Percentiles rank a stretch among this genome's conserved stretches.
These are phyloP conservation scores for Emergomyces pasteurianus DNA, from an alignment of 2,329 filamentous ascomycete species.

Conservation along the genomic window DNA sequence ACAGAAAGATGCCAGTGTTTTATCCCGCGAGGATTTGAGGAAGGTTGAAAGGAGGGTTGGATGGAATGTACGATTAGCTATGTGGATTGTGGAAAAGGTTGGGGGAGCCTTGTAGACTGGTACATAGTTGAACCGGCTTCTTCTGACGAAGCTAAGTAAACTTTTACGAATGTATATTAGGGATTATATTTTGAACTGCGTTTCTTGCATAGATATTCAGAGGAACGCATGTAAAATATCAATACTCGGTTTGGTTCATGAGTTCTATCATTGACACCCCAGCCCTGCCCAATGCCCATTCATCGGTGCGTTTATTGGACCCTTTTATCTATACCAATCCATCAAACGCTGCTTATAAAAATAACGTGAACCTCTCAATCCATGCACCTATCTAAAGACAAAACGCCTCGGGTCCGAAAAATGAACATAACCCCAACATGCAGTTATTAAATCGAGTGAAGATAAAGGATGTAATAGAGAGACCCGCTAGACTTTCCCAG, in stretches of 20 bases:
- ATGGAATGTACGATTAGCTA: slow-evolving; percentile 71
- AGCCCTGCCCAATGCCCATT: neutral
- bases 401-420: neutral
- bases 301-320: neutral
- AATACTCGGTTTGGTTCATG: neutral
- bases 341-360: neutral
- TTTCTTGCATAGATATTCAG: neutral
- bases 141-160: too few species aligned
- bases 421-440: neutral
- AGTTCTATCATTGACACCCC: neutral
- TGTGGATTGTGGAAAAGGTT: slow-evolving; percentile 83
- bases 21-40: slow-evolving; percentile 68
- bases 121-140: neutral
- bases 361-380: neutral
- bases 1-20: slow-evolving; percentile 56
- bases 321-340: neutral
- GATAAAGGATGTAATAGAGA: neutral
- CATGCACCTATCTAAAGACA: neutral
- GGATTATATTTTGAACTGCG: neutral
- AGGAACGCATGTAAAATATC: neutral
- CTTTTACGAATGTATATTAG: neutral
- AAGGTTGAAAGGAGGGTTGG: slow-evolving; percentile 73
- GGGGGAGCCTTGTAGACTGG: slow-evolving; percentile 65
- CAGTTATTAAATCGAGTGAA: neutral
- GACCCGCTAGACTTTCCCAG: slow-evolving; percentile 16